Evolutionary conservation across 192 early-diverging fungal genomes (phyloP).

Genomic region (Coemansia sp.): DNA sequence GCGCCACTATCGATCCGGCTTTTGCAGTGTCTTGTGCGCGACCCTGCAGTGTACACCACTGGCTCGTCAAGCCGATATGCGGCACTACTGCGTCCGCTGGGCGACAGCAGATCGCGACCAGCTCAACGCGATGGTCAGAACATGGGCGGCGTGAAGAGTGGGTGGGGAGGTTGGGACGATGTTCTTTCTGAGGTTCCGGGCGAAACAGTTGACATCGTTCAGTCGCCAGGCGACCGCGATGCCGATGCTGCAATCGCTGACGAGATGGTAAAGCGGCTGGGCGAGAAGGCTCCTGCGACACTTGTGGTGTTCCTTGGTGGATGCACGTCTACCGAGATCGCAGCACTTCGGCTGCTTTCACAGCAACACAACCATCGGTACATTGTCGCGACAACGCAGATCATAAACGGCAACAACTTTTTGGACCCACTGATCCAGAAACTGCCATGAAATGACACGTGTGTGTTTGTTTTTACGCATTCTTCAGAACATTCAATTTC

Average conservation of each 20-base stretch:
- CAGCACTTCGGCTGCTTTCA: constrained; percentile 85
- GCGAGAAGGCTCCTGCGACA: constrained; percentile 64
- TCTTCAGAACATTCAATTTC: too few relatives aligned
- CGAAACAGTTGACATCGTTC: constrained; percentile 74
- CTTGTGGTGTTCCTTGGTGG: constrained; percentile 94
- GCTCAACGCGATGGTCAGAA: constrained; percentile 20
- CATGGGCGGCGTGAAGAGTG: constrained; percentile 52
- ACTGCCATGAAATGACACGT: not conserved
- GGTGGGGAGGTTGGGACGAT: constrained; percentile 92
- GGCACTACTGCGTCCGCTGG: constrained; percentile 44
- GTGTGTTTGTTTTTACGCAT: too few relatives aligned
- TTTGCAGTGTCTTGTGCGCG: constrained; percentile 71
- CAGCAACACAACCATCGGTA: constrained; percentile 80
- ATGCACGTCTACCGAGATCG: constrained; percentile 90
- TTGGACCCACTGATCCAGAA: constrained; percentile 58
- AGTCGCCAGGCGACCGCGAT: constrained; percentile 60
- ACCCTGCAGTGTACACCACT: constrained; percentile 36
- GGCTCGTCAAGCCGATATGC: constrained; percentile 39
- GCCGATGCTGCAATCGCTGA: constrained; percentile 31
- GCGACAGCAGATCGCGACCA: constrained; percentile 26
- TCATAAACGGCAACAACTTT: constrained; percentile 82
- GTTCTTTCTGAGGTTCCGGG: constrained; percentile 76
- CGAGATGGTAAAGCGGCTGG: constrained; percentile 43
- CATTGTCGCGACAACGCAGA: constrained; percentile 84
- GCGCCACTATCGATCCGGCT: constrained; percentile 89